A percentile compares a stretch with the other conserved stretches of the same genome.
These are phyloP conservation scores for Russula olivacea DNA, from an alignment of 768 basidiomycete species.

Conservation along the genomic window DNA sequence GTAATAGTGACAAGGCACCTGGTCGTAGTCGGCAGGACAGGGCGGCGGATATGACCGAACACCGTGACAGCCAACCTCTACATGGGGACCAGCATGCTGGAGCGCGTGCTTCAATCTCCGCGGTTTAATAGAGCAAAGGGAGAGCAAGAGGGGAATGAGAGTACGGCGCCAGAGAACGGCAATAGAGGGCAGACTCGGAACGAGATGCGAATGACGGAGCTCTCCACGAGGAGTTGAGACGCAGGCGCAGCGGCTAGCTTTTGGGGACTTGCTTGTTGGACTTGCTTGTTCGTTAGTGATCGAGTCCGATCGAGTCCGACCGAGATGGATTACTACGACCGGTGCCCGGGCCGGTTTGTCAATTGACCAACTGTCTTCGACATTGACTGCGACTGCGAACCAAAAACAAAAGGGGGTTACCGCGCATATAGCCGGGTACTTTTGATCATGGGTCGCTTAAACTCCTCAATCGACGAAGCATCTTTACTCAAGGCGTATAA, in stretches of 20 bases:
- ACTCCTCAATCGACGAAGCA: conserved; percentile 73
- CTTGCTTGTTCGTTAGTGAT: background rate
- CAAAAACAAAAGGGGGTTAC: background rate
- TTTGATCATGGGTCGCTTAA: conserved; percentile 50
- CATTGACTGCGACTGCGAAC: background rate
- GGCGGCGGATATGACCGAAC: background rate
- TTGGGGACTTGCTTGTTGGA: conserved; percentile 1
- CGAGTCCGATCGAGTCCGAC: background rate
- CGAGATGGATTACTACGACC: background rate
- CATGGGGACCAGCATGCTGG: background rate
- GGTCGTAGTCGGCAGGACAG: background rate
- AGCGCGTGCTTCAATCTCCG: conserved; percentile 4
- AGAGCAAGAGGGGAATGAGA: background rate
- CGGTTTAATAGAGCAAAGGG: conserved; percentile 1
- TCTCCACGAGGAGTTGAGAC: conserved; percentile 6
- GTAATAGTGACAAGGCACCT: background rate
- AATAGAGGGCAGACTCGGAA: background rate
- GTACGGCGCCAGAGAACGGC: background rate
- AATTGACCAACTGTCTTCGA: too few relatives aligned
- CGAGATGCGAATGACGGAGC: background rate
- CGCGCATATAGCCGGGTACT: conserved; percentile 2
- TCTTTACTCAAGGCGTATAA: conserved; percentile 83
- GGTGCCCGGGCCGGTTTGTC: conserved; percentile 2
- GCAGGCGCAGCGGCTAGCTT: background rate
- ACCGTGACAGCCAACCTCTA: background rate